phyloP scores from a whole-genome alignment of 305 asterid genomes.

The Solanum aculeatissimum region DNA sequence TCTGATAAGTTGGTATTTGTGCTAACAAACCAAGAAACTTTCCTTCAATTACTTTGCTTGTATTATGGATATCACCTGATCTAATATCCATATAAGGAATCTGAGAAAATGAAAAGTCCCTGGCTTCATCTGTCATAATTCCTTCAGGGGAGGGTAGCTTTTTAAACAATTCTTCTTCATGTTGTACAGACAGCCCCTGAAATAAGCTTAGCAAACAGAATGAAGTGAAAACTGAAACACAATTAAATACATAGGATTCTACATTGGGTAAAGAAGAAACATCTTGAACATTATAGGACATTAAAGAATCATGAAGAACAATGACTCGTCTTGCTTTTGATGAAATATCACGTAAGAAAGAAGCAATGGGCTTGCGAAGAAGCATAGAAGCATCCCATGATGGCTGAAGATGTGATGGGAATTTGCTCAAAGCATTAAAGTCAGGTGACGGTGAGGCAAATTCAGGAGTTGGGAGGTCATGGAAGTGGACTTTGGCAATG shows the following conservation, averaged over 20 bases:
- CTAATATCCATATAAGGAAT: not conserved
- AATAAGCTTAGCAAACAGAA: not conserved
- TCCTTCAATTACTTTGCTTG: conserved; percentile 7
- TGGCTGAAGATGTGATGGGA: conserved; percentile 12
- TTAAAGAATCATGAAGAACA: conserved; percentile 7
- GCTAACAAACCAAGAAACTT: conserved; percentile 2
- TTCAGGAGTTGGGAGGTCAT: conserved; percentile 15
- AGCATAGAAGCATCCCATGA: not conserved
- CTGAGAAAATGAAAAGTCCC: not conserved
- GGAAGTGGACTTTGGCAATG: conserved; percentile 28
- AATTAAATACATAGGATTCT: conserved; percentile 4
- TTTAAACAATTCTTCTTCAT: not conserved
- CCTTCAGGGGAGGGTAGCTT: not conserved
- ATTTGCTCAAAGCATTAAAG: not conserved
- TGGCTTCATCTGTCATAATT: not conserved
- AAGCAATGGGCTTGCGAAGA: not conserved
- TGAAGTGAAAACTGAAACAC: conserved; percentile 1
- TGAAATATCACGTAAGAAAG: not conserved
- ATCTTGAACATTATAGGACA: conserved; percentile 7
- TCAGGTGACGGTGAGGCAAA: not conserved
- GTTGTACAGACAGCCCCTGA: not conserved
- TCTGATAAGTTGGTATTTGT: not conserved
- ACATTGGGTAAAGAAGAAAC: not conserved
- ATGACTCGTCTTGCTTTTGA: not conserved
- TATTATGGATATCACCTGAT: conserved; percentile 10